Evolutionary conservation across 352 stramenopile genomes (phyloP).

Genomic region (Phytopythium ostracodes): DNA sequence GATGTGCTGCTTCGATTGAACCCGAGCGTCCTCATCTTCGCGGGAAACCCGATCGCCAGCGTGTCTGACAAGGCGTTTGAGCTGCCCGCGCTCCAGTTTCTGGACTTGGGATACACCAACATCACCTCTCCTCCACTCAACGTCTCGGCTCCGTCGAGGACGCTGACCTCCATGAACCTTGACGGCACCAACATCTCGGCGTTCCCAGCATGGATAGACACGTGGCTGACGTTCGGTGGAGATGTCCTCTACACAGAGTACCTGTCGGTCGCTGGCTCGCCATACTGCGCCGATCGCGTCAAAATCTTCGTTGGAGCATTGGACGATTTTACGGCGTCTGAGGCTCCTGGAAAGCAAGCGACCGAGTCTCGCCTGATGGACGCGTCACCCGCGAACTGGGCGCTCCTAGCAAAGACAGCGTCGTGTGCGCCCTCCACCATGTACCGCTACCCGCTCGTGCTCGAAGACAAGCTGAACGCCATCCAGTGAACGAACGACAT

Average conservation of each 20-base stretch:
- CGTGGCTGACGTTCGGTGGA: not conserved
- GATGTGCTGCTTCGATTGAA: not conserved
- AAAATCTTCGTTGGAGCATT: not conserved
- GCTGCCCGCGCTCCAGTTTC: not conserved
- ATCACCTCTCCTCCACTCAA: not conserved
- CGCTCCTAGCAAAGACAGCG: not conserved
- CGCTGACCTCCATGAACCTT: slow-evolving; percentile 2
- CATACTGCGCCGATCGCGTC: not conserved
- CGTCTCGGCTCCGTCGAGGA: not conserved
- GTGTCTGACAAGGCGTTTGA: not conserved
- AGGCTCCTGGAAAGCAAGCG: not conserved
- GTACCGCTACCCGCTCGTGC: not conserved
- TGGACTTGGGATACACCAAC: not conserved
- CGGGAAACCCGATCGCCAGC: not conserved
- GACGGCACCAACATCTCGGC: not conserved
- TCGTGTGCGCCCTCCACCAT: not conserved
- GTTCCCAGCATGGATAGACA: not conserved
- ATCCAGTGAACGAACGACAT: not conserved
- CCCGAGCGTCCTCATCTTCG: not conserved
- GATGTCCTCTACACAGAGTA: not conserved
- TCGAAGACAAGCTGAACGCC: not conserved
- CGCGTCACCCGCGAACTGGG: not conserved
- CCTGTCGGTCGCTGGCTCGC: not conserved
- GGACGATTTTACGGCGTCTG: not conserved
- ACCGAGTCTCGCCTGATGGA: not conserved